phyloP scores from a whole-genome alignment of 768 basidiomycete genomes.

The Tubosaeta sp. region DNA sequence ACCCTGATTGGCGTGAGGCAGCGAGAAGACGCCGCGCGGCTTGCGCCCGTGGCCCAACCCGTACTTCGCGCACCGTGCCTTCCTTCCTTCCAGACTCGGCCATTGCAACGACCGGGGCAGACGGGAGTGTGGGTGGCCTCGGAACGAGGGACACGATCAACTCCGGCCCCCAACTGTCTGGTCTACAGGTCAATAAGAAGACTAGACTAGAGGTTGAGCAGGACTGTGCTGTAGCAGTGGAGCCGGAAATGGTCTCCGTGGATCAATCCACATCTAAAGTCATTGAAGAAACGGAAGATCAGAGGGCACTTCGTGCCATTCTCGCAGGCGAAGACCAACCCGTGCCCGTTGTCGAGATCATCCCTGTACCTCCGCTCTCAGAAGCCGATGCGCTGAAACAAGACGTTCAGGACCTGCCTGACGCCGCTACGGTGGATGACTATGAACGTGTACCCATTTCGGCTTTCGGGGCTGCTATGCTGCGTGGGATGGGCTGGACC shows the following conservation, averaged over 20 bases:
- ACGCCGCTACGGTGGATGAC: slow-evolving; percentile 71
- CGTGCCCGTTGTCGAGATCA: slow-evolving; percentile 52
- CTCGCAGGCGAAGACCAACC: slow-evolving; percentile 48
- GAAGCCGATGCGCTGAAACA: slow-evolving; percentile 83
- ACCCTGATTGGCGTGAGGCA: slow-evolving; percentile 85
- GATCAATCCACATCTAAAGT: slow-evolving; percentile 25
- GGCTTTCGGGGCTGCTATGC: slow-evolving; percentile 88
- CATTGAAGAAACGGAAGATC: slow-evolving; percentile 66
- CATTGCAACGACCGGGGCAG: slow-evolving; percentile 50
- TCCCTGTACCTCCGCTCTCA: slow-evolving; percentile 53
- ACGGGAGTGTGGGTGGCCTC: slow-evolving; percentile 74
- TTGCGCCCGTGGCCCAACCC: slow-evolving; percentile 13
- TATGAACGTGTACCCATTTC: slow-evolving; percentile 89
- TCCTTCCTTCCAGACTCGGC: slow-evolving; percentile 67
- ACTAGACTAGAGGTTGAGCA: slow-evolving; percentile 32
- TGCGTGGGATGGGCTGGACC: slow-evolving; percentile 97
- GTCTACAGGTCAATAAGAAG: slow-evolving; percentile 51
- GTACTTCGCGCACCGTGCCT: slow-evolving; percentile 6
- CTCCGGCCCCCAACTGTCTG: slow-evolving; percentile 65
- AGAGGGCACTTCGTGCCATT: slow-evolving; percentile 75
- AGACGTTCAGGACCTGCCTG: slow-evolving; percentile 79
- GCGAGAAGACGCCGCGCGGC: slow-evolving; percentile 54
- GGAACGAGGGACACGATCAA: slow-evolving; percentile 75
- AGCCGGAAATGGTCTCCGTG: not conserved
- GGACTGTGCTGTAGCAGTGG: slow-evolving; percentile 13